Percentiles rank a stretch among this genome's conserved stretches.
Conservation (phyloP, 2,329 filamentous ascomycete species). For the Blastomyces emzantsi region DNA sequence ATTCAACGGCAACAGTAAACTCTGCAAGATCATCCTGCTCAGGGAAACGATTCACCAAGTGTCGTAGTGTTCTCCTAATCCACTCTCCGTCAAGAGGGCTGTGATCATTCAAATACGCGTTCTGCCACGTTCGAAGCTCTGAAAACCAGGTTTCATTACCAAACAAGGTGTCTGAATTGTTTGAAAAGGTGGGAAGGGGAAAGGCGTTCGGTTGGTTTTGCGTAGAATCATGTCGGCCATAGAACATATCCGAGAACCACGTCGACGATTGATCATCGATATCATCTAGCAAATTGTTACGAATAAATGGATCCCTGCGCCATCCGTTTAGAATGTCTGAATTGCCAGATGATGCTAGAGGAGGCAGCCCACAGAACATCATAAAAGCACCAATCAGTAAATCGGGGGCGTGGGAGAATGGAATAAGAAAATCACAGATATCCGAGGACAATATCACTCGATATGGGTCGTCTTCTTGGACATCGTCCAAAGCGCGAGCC, state of each 20-base stretch:
- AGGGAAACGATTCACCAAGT: slow-evolving; percentile 42
- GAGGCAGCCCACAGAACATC: slow-evolving; percentile 57
- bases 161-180: slow-evolving; percentile 49
- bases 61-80: slow-evolving; percentile 47
- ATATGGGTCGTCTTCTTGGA: slow-evolving; percentile 70
- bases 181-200: slow-evolving; percentile 29
- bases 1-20: slow-evolving; percentile 62
- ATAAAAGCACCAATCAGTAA: slow-evolving; percentile 62
- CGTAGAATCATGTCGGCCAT: slow-evolving; percentile 12
- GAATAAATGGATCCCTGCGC: slow-evolving; percentile 48
- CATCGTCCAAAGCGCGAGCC: slow-evolving; percentile 65
- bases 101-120: slow-evolving; percentile 19
- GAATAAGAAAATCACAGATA: slow-evolving; percentile 52
- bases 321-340: slow-evolving; percentile 28
- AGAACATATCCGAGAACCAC: slow-evolving; percentile 20
- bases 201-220: slow-evolving; percentile 26
- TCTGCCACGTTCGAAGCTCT: slow-evolving; percentile 28
- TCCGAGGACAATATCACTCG: slow-evolving; percentile 74
- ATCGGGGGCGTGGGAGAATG: slow-evolving; percentile 22
- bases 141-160: slow-evolving; percentile 42
- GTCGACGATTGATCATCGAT: slow-evolving; percentile 19
- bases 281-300: slow-evolving; percentile 32
- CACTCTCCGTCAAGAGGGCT: slow-evolving; percentile 38
- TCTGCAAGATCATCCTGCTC: slow-evolving; percentile 50
- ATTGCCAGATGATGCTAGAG: slow-evolving; percentile 29